phyloP scores from a whole-genome alignment of 495 filamentous ascomycete species.

The Xanthoparmelia taractica region DNA sequence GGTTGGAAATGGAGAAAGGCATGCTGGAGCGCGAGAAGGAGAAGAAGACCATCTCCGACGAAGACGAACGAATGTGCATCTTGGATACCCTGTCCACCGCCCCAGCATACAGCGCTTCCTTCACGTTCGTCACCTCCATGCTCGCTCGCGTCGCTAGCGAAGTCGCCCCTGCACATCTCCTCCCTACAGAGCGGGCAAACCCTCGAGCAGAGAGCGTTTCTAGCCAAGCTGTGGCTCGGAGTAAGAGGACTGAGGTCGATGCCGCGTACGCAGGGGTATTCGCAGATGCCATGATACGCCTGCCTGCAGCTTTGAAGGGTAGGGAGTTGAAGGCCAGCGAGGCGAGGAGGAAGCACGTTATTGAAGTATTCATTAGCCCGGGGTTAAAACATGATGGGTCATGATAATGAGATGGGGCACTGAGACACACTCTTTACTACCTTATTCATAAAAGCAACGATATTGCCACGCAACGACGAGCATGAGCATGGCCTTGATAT shows the following conservation, averaged over 20 bases:
- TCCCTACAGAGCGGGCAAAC: not conserved
- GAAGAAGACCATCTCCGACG: constrained; percentile 40
- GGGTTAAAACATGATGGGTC: not conserved
- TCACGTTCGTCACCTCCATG: constrained; percentile 78
- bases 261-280: constrained; percentile 18
- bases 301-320: constrained; percentile 2
- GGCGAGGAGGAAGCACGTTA: constrained; percentile 17
- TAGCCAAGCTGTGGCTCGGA: not conserved
- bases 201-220: not conserved
- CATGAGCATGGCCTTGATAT: no score
- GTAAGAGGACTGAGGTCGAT: not conserved
- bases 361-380: constrained; percentile 16
- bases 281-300: constrained; percentile 21
- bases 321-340: constrained; percentile 23
- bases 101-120: constrained; percentile 74
- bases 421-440: not conserved
- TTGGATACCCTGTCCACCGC: constrained; percentile 63
- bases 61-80: constrained; percentile 60
- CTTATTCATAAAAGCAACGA: not conserved
- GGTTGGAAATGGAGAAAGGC: constrained; percentile 61
- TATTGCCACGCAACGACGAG: not conserved
- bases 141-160: constrained; percentile 48
- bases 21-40: constrained; percentile 45
- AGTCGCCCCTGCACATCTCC: constrained; percentile 6
- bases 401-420: not conserved